Evolutionary conservation across 306 rosid genomes (phyloP).

Genomic region (Abrus precatorius): DNA sequence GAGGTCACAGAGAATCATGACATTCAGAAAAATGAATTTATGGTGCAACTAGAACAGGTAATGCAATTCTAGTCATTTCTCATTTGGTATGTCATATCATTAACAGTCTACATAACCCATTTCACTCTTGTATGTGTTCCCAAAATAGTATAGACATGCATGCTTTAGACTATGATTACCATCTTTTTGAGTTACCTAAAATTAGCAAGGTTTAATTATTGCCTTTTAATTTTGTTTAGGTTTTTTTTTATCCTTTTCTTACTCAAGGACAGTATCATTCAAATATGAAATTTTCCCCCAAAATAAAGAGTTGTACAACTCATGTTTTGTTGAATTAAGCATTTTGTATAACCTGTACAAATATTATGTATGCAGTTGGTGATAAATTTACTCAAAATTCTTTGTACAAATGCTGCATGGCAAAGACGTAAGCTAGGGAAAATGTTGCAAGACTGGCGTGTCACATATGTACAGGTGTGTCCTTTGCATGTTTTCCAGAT

Average conservation of each 20-base stretch:
- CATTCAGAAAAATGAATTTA: constrained; percentile 74
- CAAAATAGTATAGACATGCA: constrained; percentile 21
- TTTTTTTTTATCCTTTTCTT: constrained; percentile 34
- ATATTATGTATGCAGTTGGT: constrained; percentile 73
- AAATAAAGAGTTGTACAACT: constrained; percentile 15
- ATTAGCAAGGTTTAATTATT: constrained; percentile 5
- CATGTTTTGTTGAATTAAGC: constrained; percentile 18
- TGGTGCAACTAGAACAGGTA: constrained; percentile 92
- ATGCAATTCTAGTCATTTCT: constrained; percentile 37
- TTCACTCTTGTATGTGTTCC: background rate
- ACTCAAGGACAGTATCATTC: constrained; percentile 18
- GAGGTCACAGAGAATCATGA: constrained; percentile 75
- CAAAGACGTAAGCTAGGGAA: constrained; percentile 99
- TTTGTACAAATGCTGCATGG: constrained; percentile 96
- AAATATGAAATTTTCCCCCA: constrained; percentile 18
- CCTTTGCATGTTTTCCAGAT: constrained; percentile 36
- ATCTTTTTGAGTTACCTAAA: constrained; percentile 17
- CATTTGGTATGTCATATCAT: constrained; percentile 33
- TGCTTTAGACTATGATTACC: constrained; percentile 27
- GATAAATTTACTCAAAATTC: constrained; percentile 77
- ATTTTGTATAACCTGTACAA: constrained; percentile 48
- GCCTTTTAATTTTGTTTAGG: constrained; percentile 21
- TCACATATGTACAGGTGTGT: constrained; percentile 82
- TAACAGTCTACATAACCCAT: background rate
- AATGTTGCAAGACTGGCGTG: constrained; percentile 96